Percentiles rank a stretch among this genome's conserved stretches.
Conservation (phyloP, 2,329 filamentous ascomycete genomes). For the Hyphodiscus sp. region DNA sequence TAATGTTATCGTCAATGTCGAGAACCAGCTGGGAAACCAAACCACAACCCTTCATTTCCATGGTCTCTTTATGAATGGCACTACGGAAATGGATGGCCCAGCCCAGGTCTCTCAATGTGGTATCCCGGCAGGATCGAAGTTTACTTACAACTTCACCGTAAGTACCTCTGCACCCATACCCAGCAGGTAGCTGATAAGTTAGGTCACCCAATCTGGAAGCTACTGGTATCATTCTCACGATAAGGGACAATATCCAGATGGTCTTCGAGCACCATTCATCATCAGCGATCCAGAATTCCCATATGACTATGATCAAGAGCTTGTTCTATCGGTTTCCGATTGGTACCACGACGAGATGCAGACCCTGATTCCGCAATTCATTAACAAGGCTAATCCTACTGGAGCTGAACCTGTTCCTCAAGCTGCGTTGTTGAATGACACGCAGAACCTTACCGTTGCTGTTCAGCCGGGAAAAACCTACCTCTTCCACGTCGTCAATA, state of each 20-base stretch:
- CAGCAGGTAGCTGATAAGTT: slow-evolving; percentile 26
- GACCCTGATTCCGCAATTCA: slow-evolving; percentile 36
- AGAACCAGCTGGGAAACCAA: slow-evolving; percentile 43
- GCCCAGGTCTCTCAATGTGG: slow-evolving; percentile 59
- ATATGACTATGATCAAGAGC: slow-evolving; percentile 46
- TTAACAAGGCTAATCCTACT: slow-evolving; percentile 40
- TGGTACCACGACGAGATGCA: slow-evolving; percentile 55
- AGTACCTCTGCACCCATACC: slow-evolving; percentile 3
- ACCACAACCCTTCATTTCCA: slow-evolving; percentile 63
- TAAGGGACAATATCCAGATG: slow-evolving; percentile 51
- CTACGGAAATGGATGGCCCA: slow-evolving; percentile 63
- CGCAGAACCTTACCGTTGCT: slow-evolving; percentile 49
- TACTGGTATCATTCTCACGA: slow-evolving; percentile 69
- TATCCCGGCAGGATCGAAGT: slow-evolving; percentile 55
- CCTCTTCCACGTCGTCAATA: slow-evolving; percentile 64
- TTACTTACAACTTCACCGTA: slow-evolving; percentile 65
- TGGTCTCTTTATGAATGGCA: slow-evolving; percentile 63
- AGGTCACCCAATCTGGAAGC: slow-evolving; percentile 59
- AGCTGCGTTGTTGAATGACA: slow-evolving; percentile 65
- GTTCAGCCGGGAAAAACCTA: slow-evolving; percentile 66
- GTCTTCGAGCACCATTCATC: slow-evolving; percentile 49
- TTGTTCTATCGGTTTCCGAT: slow-evolving; percentile 51
- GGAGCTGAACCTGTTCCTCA: slow-evolving; percentile 58
- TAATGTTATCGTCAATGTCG: slow-evolving; percentile 35
- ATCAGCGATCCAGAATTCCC: slow-evolving; percentile 46